Evolutionary conservation across 164 flowering plant genomes (phyloP).

Genomic region (Cinnamomum chago): DNA sequence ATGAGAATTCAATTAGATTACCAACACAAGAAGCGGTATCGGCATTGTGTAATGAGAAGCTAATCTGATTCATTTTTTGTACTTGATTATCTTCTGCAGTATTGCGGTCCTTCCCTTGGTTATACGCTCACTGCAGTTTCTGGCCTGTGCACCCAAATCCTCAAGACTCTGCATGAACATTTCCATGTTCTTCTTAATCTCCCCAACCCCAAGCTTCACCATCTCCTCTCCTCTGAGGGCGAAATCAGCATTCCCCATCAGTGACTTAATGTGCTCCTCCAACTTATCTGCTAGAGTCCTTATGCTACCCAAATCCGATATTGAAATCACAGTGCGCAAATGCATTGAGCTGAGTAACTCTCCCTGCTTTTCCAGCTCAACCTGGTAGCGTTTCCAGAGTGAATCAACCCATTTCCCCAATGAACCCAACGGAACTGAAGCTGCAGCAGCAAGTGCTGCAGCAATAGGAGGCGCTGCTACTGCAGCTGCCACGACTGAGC

Average conservation of each 20-base stretch:
- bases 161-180: conserved; percentile 54
- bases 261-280: conserved; percentile 47
- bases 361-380: conserved; percentile 46
- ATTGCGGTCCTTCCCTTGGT: conserved; percentile 63
- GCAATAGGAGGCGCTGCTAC: conserved; percentile 75
- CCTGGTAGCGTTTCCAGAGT: conserved; percentile 59
- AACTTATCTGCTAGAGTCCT: conserved; percentile 47
- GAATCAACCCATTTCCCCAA: conserved; percentile 79
- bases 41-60: conserved; percentile 2
- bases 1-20: not conserved
- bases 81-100: conserved; percentile 56
- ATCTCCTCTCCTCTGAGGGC: conserved; percentile 47
- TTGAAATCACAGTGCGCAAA: conserved; percentile 42
- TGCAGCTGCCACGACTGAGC: conserved; percentile 83
- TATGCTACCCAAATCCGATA: conserved; percentile 71
- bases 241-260: conserved; percentile 51
- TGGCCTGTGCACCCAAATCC: conserved; percentile 46
- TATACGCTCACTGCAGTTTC: conserved; percentile 54
- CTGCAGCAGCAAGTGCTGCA: conserved; percentile 64
- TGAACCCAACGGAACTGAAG: conserved; percentile 66
- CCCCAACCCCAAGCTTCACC: conserved; percentile 58
- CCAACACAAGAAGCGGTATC: not conserved
- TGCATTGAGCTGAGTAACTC: conserved; percentile 58
- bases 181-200: conserved; percentile 61
- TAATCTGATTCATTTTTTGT: conserved; percentile 30